These are phyloP conservation scores for Ceratocystiopsis sp. DNA, from an alignment of 2,329 filamentous ascomycete genomes.

Conservation along the genomic window DNA sequence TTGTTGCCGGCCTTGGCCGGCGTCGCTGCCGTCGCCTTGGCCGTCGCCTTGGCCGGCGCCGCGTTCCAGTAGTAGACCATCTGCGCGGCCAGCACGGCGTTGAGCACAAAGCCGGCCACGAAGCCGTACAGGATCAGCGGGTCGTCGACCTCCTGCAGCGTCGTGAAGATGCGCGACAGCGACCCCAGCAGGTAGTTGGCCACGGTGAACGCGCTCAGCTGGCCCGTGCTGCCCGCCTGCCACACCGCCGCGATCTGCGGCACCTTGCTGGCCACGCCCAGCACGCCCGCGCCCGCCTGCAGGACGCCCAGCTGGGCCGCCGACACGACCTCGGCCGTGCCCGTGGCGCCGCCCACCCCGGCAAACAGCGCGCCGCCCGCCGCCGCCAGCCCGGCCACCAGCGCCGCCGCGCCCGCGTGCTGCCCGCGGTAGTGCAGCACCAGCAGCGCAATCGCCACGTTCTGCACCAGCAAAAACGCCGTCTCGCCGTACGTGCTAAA, in stretches of 20 bases:
- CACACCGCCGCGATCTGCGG: constrained; percentile 85
- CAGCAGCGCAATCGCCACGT: constrained; percentile 72
- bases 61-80: constrained; percentile 96
- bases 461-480: constrained; percentile 79
- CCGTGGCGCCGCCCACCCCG: constrained; percentile 15
- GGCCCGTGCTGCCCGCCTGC: constrained; percentile 73
- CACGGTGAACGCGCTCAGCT: constrained; percentile 92
- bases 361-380: constrained; percentile 55
- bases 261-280: constrained; percentile 80
- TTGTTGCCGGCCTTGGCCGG: constrained; percentile 10
- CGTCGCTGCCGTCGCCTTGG: constrained; percentile 14
- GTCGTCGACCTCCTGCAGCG: constrained; percentile 91
- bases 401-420: constrained; percentile 50
- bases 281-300: constrained; percentile 66
- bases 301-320: constrained; percentile 56
- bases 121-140: constrained; percentile 92
- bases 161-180: constrained; percentile 90
- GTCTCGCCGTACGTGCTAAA: constrained; percentile 97
- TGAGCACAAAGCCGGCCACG: constrained; percentile 78
- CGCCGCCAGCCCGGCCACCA: constrained; percentile 60
- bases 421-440: constrained; percentile 71
- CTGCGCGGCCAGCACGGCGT: constrained; percentile 70
- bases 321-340: constrained; percentile 39
- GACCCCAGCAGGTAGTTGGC: constrained; percentile 96
- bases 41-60: constrained; percentile 1